Conservation (phyloP, 2,329 filamentous ascomycete genomes). For the Hypoxylon sp. region DNA sequence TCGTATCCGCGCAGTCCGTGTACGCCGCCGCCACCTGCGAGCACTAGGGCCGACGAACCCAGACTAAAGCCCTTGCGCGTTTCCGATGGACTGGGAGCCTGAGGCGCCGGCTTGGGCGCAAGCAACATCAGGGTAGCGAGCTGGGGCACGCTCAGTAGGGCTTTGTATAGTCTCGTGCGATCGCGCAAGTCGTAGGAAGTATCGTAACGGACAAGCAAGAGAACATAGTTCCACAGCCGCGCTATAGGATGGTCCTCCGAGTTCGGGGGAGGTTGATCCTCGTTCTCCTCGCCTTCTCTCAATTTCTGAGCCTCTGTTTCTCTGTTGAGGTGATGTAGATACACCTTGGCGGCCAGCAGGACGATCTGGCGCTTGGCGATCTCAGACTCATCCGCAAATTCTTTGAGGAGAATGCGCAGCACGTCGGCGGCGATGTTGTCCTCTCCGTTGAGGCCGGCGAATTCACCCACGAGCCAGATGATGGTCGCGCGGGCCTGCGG, state of each 20-base stretch:
- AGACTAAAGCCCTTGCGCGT: constrained; percentile 81
- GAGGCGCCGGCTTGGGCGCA: constrained; percentile 93
- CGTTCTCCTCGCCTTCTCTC: constrained; percentile 54
- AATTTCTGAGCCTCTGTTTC: constrained; percentile 59
- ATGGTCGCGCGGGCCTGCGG: constrained; percentile 92
- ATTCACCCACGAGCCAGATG: constrained; percentile 97
- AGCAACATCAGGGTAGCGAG: constrained; percentile 91
- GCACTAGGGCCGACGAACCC: constrained; percentile 86
- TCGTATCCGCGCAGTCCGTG: constrained; percentile 85
- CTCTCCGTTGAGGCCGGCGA: constrained; percentile 81
- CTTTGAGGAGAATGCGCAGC: constrained; percentile 85
- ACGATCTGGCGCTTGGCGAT: constrained; percentile 91
- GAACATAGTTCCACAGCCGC: constrained; percentile 84
- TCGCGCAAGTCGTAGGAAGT: constrained; percentile 95
- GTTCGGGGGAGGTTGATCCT: constrained; percentile 50
- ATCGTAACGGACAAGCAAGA: constrained; percentile 90
- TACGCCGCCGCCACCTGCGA: constrained; percentile 80
- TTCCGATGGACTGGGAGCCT: constrained; percentile 90
- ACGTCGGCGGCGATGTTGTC: constrained; percentile 95
- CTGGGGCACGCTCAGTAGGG: constrained; percentile 85
- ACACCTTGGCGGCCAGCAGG: constrained; percentile 94
- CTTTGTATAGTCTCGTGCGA: constrained; percentile 87
- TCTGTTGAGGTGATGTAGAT: constrained; percentile 85
- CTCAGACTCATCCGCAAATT: constrained; percentile 86
- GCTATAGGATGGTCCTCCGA: constrained; percentile 75